Conservation (phyloP, 805 yeast species). For the Wickerhamomyces canadensis region DNA sequence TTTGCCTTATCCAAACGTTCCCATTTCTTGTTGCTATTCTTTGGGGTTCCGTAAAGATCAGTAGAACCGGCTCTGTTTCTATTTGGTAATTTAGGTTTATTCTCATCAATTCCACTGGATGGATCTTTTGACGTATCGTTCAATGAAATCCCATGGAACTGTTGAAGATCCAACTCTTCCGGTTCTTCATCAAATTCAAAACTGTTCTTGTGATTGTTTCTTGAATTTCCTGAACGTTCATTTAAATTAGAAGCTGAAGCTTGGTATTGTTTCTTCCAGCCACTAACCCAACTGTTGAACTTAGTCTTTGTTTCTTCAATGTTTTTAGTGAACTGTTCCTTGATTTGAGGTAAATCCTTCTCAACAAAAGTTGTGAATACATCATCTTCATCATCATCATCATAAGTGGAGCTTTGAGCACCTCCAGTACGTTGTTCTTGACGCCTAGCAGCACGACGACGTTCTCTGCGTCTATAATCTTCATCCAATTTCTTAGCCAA, state of each 20-base stretch:
- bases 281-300: constrained; percentile 60
- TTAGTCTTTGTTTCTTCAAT: constrained; percentile 75
- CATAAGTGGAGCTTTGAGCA: constrained; percentile 5
- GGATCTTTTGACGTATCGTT: constrained; percentile 23
- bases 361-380: constrained; percentile 54
- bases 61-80: constrained; percentile 26
- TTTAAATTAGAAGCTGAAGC: constrained; percentile 14
- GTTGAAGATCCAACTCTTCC: constrained; percentile 41
- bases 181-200: constrained; percentile 47
- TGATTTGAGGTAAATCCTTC: constrained; percentile 52
- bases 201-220: constrained; percentile 21
- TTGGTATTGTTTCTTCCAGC: constrained; percentile 23
- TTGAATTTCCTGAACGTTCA: constrained; percentile 12
- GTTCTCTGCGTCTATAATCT: constrained; percentile 38
- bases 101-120: constrained; percentile 3
- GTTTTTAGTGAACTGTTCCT: constrained; percentile 64
- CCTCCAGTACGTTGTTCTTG: constrained; percentile 15
- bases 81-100: constrained; percentile 24
- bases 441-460: constrained; percentile 25
- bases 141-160: constrained; percentile 43
- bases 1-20: constrained; percentile 29
- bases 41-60: constrained; percentile 22
- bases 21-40: constrained; percentile 31
- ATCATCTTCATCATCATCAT: constrained; percentile 38
- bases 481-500: constrained; percentile 78